Evolutionary conservation across 371 early-diverging fungal species (phyloP).

Genomic region (Mortierella sp.): DNA sequence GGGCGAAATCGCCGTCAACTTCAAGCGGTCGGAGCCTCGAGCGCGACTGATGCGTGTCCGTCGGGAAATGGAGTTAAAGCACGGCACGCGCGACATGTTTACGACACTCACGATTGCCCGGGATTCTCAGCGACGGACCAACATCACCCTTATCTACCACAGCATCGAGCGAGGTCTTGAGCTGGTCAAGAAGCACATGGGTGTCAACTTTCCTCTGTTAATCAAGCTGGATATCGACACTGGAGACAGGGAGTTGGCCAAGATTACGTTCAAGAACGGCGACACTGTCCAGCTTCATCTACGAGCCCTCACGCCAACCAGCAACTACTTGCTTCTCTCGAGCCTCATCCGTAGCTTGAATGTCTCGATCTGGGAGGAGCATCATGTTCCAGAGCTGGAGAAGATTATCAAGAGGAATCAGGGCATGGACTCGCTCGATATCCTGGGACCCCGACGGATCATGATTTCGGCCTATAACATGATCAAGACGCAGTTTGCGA

Average conservation of each 20-base stretch:
- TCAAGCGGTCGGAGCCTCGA: slow-evolving; percentile 1
- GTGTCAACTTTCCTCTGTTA: slow-evolving; percentile 9
- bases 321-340: slow-evolving; percentile 22
- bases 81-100: slow-evolving; percentile 15
- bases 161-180: slow-evolving; percentile 17
- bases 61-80: slow-evolving; percentile 1
- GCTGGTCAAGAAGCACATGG: slow-evolving; percentile 25
- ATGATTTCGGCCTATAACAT: slow-evolving; percentile 1
- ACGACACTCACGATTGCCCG: slow-evolving; percentile 14
- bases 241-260: slow-evolving; percentile 14
- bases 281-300: slow-evolving; percentile 15
- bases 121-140: slow-evolving; percentile 8
- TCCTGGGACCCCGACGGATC: slow-evolving; percentile 13
- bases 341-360: slow-evolving; percentile 16
- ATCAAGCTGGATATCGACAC: slow-evolving; percentile 9
- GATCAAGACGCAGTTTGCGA: neutral
- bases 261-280: slow-evolving; percentile 16
- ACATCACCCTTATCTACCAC: slow-evolving; percentile 11
- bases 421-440: slow-evolving; percentile 17
- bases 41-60: slow-evolving; percentile 11
- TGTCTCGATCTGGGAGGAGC: slow-evolving; percentile 10
- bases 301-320: neutral
- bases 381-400: slow-evolving; percentile 9
- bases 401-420: slow-evolving; percentile 23
- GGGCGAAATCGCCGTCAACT: slow-evolving; percentile 11